phyloP scores from a whole-genome alignment of 257 asterid genomes.

The Perilla frutescens region DNA sequence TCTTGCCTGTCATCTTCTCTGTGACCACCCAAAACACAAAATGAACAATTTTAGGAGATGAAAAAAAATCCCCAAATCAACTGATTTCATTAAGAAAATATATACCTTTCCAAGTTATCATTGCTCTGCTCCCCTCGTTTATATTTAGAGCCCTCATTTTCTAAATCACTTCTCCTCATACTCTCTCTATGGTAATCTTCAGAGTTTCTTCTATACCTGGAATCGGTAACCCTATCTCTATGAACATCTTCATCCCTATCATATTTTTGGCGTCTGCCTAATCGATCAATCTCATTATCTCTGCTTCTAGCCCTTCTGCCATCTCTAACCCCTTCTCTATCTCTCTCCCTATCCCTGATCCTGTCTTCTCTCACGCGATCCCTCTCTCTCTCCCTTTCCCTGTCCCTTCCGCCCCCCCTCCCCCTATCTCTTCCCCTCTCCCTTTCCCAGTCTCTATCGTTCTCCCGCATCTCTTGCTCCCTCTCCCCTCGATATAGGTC shows the following conservation, averaged over 20 bases:
- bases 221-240: constrained; percentile 53
- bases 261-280: constrained; percentile 51
- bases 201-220: constrained; percentile 60
- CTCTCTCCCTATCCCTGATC: constrained; percentile 50
- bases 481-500: constrained; percentile 45
- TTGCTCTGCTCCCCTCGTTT: constrained; percentile 40
- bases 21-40: constrained; percentile 41
- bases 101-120: constrained; percentile 59
- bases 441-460: constrained; percentile 47
- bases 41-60: constrained; percentile 21
- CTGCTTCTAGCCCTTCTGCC: constrained; percentile 48
- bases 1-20: constrained; percentile 76
- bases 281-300: constrained; percentile 52
- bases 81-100: constrained; percentile 22
- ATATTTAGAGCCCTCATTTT: constrained; percentile 39
- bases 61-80: constrained; percentile 16
- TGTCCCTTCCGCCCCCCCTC: constrained; percentile 38
- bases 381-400: constrained; percentile 43
- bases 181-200: constrained; percentile 52
- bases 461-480: constrained; percentile 43
- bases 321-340: constrained; percentile 49
- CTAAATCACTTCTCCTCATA: constrained; percentile 44
- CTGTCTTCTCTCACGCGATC: constrained; percentile 47
- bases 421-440: constrained; percentile 45
- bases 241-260: constrained; percentile 52